Conservation (phyloP, 2,329 filamentous ascomycete genomes). For the Colletotrichum graminicola region DNA sequence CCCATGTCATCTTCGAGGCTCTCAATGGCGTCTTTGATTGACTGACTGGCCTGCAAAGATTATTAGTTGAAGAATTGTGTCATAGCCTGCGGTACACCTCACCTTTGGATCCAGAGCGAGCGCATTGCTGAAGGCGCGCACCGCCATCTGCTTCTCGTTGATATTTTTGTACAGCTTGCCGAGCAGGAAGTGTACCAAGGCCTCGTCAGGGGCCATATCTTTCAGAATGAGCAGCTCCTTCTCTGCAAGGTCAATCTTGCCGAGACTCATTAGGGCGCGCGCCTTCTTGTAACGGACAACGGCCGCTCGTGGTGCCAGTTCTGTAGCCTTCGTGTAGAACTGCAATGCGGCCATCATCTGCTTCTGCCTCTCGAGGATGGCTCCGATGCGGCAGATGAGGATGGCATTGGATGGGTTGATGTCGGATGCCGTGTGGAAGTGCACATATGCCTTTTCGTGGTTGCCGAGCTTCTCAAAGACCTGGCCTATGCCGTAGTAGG, state of each 20-base stretch:
- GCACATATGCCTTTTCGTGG: slow-evolving; percentile 89
- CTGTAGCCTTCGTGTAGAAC: slow-evolving; percentile 85
- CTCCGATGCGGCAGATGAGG: slow-evolving; percentile 90
- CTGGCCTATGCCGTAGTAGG: slow-evolving; percentile 90
- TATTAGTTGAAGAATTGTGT: slow-evolving; percentile 28
- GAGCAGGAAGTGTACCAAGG: slow-evolving; percentile 94
- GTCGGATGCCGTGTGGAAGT: slow-evolving; percentile 87
- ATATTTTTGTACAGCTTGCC: slow-evolving; percentile 84
- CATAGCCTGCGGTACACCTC: slow-evolving; percentile 48
- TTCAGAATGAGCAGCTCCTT: slow-evolving; percentile 89
- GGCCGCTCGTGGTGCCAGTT: slow-evolving; percentile 83
- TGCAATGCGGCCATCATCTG: slow-evolving; percentile 82
- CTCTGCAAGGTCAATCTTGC: slow-evolving; percentile 77
- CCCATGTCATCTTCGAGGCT: slow-evolving; percentile 84
- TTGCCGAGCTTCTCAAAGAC: slow-evolving; percentile 93
- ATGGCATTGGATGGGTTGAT: slow-evolving; percentile 97
- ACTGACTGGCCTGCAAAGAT: slow-evolving; percentile 78
- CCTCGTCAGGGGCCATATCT: slow-evolving; percentile 92
- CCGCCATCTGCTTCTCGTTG: slow-evolving; percentile 81
- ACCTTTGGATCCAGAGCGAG: slow-evolving; percentile 98
- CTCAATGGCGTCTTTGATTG: slow-evolving; percentile 98
- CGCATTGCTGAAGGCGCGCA: slow-evolving; percentile 94
- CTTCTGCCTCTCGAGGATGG: slow-evolving; percentile 89
- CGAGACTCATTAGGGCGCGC: slow-evolving; percentile 83
- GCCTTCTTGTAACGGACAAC: slow-evolving; percentile 95